phyloP scores from a whole-genome alignment of 1,139 yeast species.

The Debaryomycetaceae sp. region DNA sequence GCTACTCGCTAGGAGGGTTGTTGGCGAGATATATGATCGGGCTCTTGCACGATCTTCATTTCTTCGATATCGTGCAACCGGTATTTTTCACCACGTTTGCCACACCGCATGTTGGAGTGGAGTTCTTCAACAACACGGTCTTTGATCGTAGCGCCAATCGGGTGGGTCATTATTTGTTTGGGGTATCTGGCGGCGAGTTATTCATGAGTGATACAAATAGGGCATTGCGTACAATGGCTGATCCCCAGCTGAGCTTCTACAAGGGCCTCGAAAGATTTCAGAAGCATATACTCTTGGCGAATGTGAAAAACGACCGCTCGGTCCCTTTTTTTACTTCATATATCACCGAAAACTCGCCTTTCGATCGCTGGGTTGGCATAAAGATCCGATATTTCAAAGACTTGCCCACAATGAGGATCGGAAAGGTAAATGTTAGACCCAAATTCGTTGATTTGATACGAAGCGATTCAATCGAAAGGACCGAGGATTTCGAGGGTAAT shows the following conservation, averaged over 20 bases:
- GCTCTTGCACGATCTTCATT: conserved; percentile 47
- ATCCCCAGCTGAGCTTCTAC: conserved; percentile 47
- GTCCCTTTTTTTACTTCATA: conserved; percentile 54
- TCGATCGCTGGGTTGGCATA: conserved; percentile 39
- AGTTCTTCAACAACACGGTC: conserved; percentile 39
- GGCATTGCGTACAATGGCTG: conserved; percentile 52
- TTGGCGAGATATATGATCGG: conserved; percentile 68
- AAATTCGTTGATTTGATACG: conserved; percentile 52
- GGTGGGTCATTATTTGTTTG: conserved; percentile 62
- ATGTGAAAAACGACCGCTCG: conserved; percentile 68
- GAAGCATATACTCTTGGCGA: conserved; percentile 61
- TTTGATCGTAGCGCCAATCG: conserved; percentile 49
- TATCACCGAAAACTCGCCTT: conserved; percentile 49
- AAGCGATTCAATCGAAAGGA: conserved; percentile 16
- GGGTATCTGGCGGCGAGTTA: conserved; percentile 71
- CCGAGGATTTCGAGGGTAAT: conserved; percentile 20
- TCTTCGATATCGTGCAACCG: conserved; percentile 62
- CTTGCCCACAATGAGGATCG: conserved; percentile 32
- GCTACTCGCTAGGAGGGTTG: conserved; percentile 44
- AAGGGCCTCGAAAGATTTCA: conserved; percentile 58
- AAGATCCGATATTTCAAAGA: conserved; percentile 38
- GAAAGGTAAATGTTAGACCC: conserved; percentile 40
- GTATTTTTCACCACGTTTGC: conserved; percentile 76
- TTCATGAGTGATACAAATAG: conserved; percentile 50
- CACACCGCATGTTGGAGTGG: conserved; percentile 83